phyloP scores from a whole-genome alignment of 1,284 basidiomycete species.

The Melampsora americana region DNA sequence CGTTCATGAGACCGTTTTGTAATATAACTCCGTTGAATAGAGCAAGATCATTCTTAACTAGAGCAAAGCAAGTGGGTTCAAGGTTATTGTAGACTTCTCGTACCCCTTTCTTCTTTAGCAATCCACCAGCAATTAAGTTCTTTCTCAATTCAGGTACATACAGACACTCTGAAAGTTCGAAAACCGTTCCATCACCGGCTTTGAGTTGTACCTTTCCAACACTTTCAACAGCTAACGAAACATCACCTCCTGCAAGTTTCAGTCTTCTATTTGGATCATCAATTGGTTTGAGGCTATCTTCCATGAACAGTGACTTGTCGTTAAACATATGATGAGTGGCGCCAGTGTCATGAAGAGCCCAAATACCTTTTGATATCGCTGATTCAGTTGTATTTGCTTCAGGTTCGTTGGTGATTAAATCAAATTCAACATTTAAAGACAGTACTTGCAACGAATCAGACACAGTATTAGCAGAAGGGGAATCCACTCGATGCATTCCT shows the following conservation, averaged over 20 bases:
- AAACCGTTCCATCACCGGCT: neutral
- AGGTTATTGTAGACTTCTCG: neutral
- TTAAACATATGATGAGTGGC: slow-evolving; percentile 9
- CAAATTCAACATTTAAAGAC: neutral
- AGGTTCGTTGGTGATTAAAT: neutral
- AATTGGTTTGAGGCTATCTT: neutral
- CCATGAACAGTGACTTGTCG: neutral
- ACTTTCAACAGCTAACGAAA: neutral
- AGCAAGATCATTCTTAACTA: neutral
- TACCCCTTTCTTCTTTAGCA: neutral
- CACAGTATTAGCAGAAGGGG: neutral
- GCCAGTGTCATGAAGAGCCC: neutral
- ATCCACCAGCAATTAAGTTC: neutral
- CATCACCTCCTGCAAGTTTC: neutral
- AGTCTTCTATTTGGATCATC: neutral
- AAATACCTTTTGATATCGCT: neutral
- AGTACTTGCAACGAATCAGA: neutral
- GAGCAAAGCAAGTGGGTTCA: neutral
- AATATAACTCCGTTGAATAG: neutral
- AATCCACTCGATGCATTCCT: too few relatives aligned
- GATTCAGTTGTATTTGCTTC: neutral
- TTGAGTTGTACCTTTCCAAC: neutral
- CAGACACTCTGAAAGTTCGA: neutral
- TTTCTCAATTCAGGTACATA: neutral
- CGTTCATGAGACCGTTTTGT: neutral